A percentile compares a stretch with the other conserved stretches of the same genome.
Evolutionary conservation across 225 moss, liverwort and hornwort genomes (phyloP).

Genomic region (Polytrichum formosum): DNA sequence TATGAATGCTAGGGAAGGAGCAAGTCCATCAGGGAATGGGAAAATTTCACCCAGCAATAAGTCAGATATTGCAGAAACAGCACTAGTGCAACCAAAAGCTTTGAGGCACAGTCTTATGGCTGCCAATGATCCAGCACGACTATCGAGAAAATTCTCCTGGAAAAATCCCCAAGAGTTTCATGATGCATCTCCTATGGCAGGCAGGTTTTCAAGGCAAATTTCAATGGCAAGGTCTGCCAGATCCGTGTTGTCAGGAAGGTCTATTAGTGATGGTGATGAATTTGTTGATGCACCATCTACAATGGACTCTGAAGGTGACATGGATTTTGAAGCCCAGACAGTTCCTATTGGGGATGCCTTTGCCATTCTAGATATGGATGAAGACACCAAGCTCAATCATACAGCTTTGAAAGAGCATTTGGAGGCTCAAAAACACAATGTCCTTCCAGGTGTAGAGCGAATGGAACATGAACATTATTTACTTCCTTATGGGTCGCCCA

Average conservation of each 20-base stretch:
- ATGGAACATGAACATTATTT: constrained; percentile 25
- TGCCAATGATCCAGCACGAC: constrained; percentile 20
- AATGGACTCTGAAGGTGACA: constrained; percentile 46
- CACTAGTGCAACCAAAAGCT: constrained; percentile 15
- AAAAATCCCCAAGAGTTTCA: constrained; percentile 22
- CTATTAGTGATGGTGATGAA: constrained; percentile 35
- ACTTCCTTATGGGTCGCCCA: constrained; percentile 1
- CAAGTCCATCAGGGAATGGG: neutral
- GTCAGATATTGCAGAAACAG: neutral
- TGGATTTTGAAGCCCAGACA: constrained; percentile 23
- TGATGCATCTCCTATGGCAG: constrained; percentile 14
- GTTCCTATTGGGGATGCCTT: constrained; percentile 20
- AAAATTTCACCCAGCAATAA: neutral
- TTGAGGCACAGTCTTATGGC: constrained; percentile 25
- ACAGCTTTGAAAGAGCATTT: constrained; percentile 32
- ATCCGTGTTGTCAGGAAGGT: constrained; percentile 8
- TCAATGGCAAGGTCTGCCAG: constrained; percentile 39
- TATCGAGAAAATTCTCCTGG: constrained; percentile 26
- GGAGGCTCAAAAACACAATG: constrained; percentile 25
- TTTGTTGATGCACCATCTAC: constrained; percentile 44
- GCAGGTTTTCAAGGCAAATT: constrained; percentile 29
- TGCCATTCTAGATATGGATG: constrained; percentile 14
- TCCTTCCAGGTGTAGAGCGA: constrained; percentile 14
- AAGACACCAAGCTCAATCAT: constrained; percentile 32
- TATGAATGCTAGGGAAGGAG: constrained; percentile 19